These are phyloP conservation scores for Phyllosticta citribraziliensis DNA, from an alignment of 2,329 filamentous ascomycete species.

Conservation along the genomic window DNA sequence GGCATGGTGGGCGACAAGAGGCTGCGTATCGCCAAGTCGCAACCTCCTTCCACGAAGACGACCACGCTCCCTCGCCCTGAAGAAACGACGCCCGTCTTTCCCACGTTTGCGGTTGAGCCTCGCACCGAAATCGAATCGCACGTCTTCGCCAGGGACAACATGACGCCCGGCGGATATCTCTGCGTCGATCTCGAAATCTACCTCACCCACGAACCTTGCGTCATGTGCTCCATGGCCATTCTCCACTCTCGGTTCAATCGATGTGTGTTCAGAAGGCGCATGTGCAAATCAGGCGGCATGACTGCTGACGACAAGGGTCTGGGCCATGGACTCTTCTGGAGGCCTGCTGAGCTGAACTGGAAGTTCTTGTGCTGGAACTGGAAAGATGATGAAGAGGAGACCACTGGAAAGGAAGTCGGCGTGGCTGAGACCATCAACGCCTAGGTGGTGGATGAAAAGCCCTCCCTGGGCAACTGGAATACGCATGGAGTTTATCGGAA, in stretches of 20 bases:
- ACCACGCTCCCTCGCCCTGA: conserved; percentile 20
- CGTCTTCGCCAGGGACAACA: conserved; percentile 50
- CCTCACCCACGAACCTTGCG: conserved; percentile 88
- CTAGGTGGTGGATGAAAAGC: neutral
- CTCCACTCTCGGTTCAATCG: conserved; percentile 86
- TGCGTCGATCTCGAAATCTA: conserved; percentile 92
- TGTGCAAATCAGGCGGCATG: conserved; percentile 73
- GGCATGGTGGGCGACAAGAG: conserved; percentile 65
- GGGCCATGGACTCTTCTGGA: conserved; percentile 55
- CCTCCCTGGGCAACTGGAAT: neutral
- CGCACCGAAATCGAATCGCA: conserved; percentile 56
- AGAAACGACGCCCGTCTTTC: conserved; percentile 26
- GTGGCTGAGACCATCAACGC: conserved; percentile 1
- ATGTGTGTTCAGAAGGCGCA: conserved; percentile 69
- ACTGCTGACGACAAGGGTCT: conserved; percentile 50
- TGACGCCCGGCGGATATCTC: conserved; percentile 66
- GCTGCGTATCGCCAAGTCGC: conserved; percentile 20
- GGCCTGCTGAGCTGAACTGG: conserved; percentile 70
- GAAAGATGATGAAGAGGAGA: neutral
- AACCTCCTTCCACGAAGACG: neutral
- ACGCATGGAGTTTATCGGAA: neutral
- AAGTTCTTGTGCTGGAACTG: conserved; percentile 72
- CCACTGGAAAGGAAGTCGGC: neutral
- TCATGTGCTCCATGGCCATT: conserved; percentile 95
- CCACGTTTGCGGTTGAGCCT: conserved; percentile 58